Conservation (phyloP, 257 asterid genomes). For the Gentiana dahurica region DNA sequence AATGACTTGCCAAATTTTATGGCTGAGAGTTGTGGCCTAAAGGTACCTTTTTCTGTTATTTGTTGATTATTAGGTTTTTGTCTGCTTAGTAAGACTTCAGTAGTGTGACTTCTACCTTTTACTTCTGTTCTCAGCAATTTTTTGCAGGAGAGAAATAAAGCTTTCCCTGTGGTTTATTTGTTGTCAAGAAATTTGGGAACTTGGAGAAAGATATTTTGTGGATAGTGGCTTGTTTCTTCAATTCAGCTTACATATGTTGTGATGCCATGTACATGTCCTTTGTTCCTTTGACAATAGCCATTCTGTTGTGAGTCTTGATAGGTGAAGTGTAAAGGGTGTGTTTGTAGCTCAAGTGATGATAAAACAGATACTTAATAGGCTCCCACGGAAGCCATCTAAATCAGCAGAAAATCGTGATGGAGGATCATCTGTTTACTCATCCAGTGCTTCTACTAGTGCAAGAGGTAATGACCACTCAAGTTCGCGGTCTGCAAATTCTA, state of each 20-base stretch:
- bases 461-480: slow-evolving; percentile 27
- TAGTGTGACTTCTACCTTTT: too few relatives aligned
- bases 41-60: too few relatives aligned
- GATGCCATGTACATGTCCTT: slow-evolving; percentile 1
- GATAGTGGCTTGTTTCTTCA: slow-evolving; percentile 11
- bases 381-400: slow-evolving; percentile 66
- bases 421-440: slow-evolving; percentile 34
- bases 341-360: slow-evolving; percentile 43
- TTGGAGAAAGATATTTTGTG: slow-evolving; percentile 12
- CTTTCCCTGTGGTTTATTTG: slow-evolving; percentile 3
- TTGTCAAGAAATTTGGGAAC: slow-evolving; percentile 18
- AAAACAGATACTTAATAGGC: slow-evolving; percentile 64
- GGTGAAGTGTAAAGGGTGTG: slow-evolving; percentile 20
- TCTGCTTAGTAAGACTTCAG: too few relatives aligned
- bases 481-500: slow-evolving; percentile 28
- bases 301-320: slow-evolving; percentile 8
- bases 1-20: too few relatives aligned
- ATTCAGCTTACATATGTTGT: slow-evolving; percentile 13
- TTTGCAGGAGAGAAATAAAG: too few relatives aligned
- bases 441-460: slow-evolving; percentile 35
- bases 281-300: slow-evolving; percentile 11
- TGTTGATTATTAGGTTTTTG: too few relatives aligned
- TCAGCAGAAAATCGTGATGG: slow-evolving; percentile 58
- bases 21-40: too few relatives aligned
- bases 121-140: too few relatives aligned